Conservation (phyloP, 2,329 filamentous ascomycete genomes). For the Fusarium sororula region DNA sequence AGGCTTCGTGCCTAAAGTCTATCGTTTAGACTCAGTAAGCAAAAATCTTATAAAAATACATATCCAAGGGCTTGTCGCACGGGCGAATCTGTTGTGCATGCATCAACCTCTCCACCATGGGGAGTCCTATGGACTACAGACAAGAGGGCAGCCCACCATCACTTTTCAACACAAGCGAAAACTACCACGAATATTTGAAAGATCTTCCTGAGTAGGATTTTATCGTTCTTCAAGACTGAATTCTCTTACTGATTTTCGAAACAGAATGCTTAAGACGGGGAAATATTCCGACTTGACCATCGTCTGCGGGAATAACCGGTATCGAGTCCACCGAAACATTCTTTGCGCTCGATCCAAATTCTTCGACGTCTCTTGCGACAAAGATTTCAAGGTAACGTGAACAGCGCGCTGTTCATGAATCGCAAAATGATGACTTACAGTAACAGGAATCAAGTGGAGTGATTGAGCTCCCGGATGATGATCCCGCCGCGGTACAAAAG, state of each 20-base stretch:
- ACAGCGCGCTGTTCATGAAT: too few relatives aligned
- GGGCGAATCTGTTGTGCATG: fast-evolving
- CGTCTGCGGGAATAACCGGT: background rate
- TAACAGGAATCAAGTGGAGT: background rate
- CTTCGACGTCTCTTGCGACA: background rate
- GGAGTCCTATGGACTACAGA: background rate
- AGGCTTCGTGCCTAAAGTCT: background rate
- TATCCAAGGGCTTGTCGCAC: background rate
- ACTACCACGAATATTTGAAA: background rate
- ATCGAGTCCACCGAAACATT: slow-evolving; percentile 2
- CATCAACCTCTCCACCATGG: background rate
- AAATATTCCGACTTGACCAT: slow-evolving; percentile 2
- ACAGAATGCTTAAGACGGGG: background rate
- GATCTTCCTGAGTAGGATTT: background rate
- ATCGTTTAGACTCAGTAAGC: fast-evolving
- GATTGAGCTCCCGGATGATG: slow-evolving; percentile 7
- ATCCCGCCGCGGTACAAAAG: background rate
- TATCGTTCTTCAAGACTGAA: too few relatives aligned
- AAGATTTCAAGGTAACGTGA: background rate
- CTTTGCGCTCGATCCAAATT: background rate
- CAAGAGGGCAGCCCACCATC: fast-evolving
- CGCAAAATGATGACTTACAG: too few relatives aligned
- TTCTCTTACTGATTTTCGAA: too few relatives aligned
- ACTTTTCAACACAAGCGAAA: background rate
- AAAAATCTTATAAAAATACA: fast-evolving